A percentile compares a stretch with the other conserved stretches of the same genome.
Evolutionary conservation across 2,329 filamentous ascomycete genomes (phyloP).

Genomic region (Botrytis pseudocinerea): DNA sequence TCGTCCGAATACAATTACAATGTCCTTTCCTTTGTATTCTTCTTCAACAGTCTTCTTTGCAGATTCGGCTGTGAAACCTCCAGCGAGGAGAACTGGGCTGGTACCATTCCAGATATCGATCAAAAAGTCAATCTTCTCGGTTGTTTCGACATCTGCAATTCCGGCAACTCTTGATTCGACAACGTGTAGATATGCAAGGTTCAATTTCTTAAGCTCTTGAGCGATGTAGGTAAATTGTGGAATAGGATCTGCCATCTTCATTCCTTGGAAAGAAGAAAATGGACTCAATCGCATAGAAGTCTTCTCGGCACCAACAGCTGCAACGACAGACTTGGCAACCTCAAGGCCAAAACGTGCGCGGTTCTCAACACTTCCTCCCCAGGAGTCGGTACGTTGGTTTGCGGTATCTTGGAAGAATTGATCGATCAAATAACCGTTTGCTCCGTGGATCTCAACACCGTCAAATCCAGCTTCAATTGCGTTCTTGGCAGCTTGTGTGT

Average conservation of each 20-base stretch:
- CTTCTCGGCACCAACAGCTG: constrained; percentile 53
- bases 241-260: constrained; percentile 62
- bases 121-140: constrained; percentile 46
- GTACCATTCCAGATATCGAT: constrained; percentile 47
- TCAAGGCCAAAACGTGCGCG: constrained; percentile 54
- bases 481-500: constrained; percentile 41
- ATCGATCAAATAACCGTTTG: constrained; percentile 41
- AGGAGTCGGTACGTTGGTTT: constrained; percentile 58
- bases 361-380: constrained; percentile 53
- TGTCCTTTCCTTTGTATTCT: constrained; percentile 38
- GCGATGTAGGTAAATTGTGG: constrained; percentile 64
- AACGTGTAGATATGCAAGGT: constrained; percentile 62
- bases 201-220: constrained; percentile 50
- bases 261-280: constrained; percentile 61
- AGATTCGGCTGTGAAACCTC: constrained; percentile 46
- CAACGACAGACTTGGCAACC: constrained; percentile 51
- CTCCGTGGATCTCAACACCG: constrained; percentile 48
- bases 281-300: constrained; percentile 61
- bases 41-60: constrained; percentile 46
- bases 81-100: constrained; percentile 52
- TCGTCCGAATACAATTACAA: constrained; percentile 47
- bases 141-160: constrained; percentile 44
- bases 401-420: constrained; percentile 42
- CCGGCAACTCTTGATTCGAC: constrained; percentile 50
- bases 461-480: constrained; percentile 58